Base-by-base conservation (phyloP, 2,329 filamentous ascomycete genomes). In the Aureobasidium namibiae region DNA sequence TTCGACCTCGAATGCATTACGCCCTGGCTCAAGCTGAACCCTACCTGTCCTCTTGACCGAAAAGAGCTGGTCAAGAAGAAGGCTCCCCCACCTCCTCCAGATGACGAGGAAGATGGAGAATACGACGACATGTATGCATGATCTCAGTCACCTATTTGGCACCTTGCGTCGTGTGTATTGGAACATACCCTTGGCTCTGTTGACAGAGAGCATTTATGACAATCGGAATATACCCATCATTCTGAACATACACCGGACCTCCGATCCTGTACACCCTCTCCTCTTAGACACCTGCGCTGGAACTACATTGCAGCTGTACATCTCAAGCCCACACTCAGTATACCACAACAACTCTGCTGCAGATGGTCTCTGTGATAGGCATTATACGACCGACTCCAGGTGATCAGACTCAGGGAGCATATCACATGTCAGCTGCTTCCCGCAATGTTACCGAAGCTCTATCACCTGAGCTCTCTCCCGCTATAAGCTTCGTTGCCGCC, bases 1-100 rank as follows among this genome's bases (percentile, higher is more conserved):
- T 86, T 86, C 69, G 84, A 87, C 70, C 69, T 86, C 26, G 83
- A 86, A 65, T 87, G 84, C 69, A 82, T 87, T 62, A 72, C 78
- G 60, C 83, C 84, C 0, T 87, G 84, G 84, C 70, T 87, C 63
- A 79, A 84, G 63, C 73, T 86, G 59, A 81, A 84, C 63, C 80
- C 82, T 9, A 86, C 83, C 21, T 87, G 83, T 71, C 83, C 83
- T 18, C 73, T 86, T 49, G 83, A 86, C 67, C 76, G 84, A 53
- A 76, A 79, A 67, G 79, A 81, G 67, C 74, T 86, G 61, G 73
- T 81, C 18, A 83, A 84, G 72, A 77, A 80, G 71, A 69, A 80
- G 74, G 63, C 63, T 18, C 64, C 65, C n/a, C 65, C 67, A 21
- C 65, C 64, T 29, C 62, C 62, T 69, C 71, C 75, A 64, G 72